Percentiles rank a stretch among this genome's conserved stretches.
Evolutionary conservation across 1,139 yeast species (phyloP).

Genomic region (Diutina pseudorugosa): DNA sequence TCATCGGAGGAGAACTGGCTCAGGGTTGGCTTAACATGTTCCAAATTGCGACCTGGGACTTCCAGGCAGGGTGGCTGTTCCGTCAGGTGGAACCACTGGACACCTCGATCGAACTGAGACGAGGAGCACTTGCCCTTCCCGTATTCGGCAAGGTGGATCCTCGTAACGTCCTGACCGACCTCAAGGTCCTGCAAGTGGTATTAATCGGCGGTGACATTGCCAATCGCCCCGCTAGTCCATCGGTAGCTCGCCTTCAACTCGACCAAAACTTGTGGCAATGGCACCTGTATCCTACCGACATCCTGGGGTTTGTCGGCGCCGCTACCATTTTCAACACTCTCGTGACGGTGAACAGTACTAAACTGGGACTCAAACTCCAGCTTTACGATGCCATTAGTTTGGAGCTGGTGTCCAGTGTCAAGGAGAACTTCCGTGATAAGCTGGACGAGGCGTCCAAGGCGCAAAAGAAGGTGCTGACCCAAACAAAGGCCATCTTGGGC

Average conservation of each 20-base stretch:
- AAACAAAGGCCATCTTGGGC: not conserved
- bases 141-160: conserved; percentile 12
- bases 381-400: not conserved
- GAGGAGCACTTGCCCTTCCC: conserved; percentile 32
- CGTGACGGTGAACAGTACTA: conserved; percentile 6
- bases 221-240: not conserved
- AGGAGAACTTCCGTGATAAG: not conserved
- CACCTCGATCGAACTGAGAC: not conserved
- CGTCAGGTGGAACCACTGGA: conserved; percentile 15
- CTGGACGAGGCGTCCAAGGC: not conserved
- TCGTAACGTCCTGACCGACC: not conserved
- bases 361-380: not conserved
- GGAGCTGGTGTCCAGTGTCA: not conserved
- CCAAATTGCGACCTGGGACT: conserved; percentile 51
- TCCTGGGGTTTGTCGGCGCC: not conserved
- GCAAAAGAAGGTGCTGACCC: not conserved
- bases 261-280: not conserved
- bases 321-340: not conserved
- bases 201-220: not conserved
- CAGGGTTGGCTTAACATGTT: conserved; percentile 49
- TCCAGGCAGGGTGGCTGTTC: conserved; percentile 48
- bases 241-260: not conserved
- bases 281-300: not conserved
- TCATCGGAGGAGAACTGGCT: conserved; percentile 43
- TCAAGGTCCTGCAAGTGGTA: not conserved